Conservation (phyloP, 2,329 filamentous ascomycete species). For the Phyllosticta citrichinensis region DNA sequence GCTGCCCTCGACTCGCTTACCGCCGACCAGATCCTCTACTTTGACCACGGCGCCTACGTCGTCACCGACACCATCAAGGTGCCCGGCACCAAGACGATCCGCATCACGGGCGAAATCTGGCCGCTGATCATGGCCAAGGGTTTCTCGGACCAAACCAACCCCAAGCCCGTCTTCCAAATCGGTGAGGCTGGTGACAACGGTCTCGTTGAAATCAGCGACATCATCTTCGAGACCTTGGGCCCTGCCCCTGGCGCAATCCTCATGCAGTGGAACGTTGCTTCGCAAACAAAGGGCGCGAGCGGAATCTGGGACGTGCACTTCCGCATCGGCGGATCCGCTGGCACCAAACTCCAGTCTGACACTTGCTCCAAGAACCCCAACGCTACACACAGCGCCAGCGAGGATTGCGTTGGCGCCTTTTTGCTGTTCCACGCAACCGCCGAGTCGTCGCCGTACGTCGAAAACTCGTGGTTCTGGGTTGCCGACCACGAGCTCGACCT, state of each 20-base stretch:
- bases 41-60: slow-evolving; percentile 54
- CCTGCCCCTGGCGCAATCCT: slow-evolving; percentile 79
- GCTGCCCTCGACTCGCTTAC: slow-evolving; percentile 59
- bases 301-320: slow-evolving; percentile 96
- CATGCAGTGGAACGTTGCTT: slow-evolving; percentile 81
- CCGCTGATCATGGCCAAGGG: slow-evolving; percentile 80
- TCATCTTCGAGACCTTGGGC: slow-evolving; percentile 77
- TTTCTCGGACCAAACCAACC: slow-evolving; percentile 67
- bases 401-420: slow-evolving; percentile 63
- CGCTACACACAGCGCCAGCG: slow-evolving; percentile 49
- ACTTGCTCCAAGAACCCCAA: slow-evolving; percentile 69
- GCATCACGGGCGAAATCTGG: slow-evolving; percentile 87
- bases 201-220: slow-evolving; percentile 75
- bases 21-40: slow-evolving; percentile 52
- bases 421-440: slow-evolving; percentile 48
- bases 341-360: slow-evolving; percentile 71
- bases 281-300: slow-evolving; percentile 54
- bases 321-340: slow-evolving; percentile 77
- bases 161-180: slow-evolving; percentile 76
- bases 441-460: slow-evolving; percentile 60
- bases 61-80: slow-evolving; percentile 51
- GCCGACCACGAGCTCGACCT: slow-evolving; percentile 83
- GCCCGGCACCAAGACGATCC: slow-evolving; percentile 56
- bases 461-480: slow-evolving; percentile 88
- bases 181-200: slow-evolving; percentile 69